Evolutionary conservation across 1,284 basidiomycete species (phyloP).

Genomic region (Ceraceosorus guamensis): DNA sequence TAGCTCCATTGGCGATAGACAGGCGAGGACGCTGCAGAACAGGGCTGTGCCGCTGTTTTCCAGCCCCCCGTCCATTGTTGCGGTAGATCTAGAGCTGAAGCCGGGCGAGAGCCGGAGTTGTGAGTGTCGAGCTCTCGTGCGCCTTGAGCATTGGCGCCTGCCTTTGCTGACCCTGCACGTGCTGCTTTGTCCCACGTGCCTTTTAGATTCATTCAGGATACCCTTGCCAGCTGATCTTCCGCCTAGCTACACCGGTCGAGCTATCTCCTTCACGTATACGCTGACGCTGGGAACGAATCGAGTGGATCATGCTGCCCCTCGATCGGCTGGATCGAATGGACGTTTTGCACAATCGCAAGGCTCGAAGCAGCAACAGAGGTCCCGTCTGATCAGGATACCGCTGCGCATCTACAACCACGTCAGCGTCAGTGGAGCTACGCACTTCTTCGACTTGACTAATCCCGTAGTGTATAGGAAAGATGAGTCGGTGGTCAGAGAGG

Average conservation of each 20-base stretch:
- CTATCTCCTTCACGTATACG: conserved; percentile 78
- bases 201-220: conserved; percentile 21
- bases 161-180: too few relatives aligned
- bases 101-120: conserved; percentile 76
- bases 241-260: conserved; percentile 77
- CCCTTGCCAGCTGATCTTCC: conserved; percentile 62
- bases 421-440: conserved; percentile 44
- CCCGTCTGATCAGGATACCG: conserved; percentile 77
- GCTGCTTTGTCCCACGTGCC: not conserved
- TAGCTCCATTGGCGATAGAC: conserved; percentile 59
- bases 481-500: conserved; percentile 30
- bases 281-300: conserved; percentile 78
- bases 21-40: conserved; percentile 38
- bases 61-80: conserved; percentile 72
- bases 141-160: too few relatives aligned
- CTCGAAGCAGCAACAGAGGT: conserved; percentile 51
- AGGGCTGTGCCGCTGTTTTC: conserved; percentile 69
- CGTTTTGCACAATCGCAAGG: not conserved
- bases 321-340: not conserved
- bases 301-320: conserved; percentile 9
- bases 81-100: conserved; percentile 66
- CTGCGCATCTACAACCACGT: conserved; percentile 80
- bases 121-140: conserved; percentile 51
- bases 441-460: conserved; percentile 51
- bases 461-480: conserved; percentile 49